Evolutionary conservation across 495 filamentous ascomycete species (phyloP).

Genomic region (Daldinia childiae): DNA sequence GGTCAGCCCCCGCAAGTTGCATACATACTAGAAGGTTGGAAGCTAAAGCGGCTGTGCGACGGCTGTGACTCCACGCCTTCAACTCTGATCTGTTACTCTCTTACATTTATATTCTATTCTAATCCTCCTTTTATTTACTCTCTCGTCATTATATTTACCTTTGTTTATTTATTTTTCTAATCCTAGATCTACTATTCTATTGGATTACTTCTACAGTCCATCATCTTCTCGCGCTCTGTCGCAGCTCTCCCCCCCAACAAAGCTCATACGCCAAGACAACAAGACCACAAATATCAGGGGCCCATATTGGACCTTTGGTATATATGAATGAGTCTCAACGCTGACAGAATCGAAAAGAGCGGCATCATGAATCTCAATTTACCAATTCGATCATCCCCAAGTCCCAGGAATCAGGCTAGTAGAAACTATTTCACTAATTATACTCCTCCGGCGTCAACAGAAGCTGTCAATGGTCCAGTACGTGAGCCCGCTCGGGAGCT

Average conservation of each 20-base stretch:
- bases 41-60: constrained; percentile 5
- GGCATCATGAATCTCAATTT: constrained; percentile 58
- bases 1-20: constrained; percentile 5
- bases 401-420: constrained; percentile 62
- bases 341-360: constrained; percentile 19
- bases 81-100: background rate
- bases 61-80: background rate
- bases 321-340: constrained; percentile 3
- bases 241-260: constrained; percentile 6
- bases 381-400: constrained; percentile 57
- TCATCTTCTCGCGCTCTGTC: background rate
- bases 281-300: constrained; percentile 4
- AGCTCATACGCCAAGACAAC: constrained; percentile 14
- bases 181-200: background rate
- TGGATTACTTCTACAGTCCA: constrained; percentile 10
- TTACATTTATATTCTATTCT: background rate
- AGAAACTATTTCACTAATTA: constrained; percentile 63
- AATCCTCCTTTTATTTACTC: background rate
- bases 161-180: background rate
- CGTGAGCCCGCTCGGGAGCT: constrained; percentile 61
- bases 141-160: background rate
- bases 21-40: background rate
- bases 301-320: constrained; percentile 1
- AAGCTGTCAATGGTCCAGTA: constrained; percentile 64
- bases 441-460: constrained; percentile 60